phyloP scores from a whole-genome alignment of 1,284 basidiomycete species.

The Naganishia albida region DNA sequence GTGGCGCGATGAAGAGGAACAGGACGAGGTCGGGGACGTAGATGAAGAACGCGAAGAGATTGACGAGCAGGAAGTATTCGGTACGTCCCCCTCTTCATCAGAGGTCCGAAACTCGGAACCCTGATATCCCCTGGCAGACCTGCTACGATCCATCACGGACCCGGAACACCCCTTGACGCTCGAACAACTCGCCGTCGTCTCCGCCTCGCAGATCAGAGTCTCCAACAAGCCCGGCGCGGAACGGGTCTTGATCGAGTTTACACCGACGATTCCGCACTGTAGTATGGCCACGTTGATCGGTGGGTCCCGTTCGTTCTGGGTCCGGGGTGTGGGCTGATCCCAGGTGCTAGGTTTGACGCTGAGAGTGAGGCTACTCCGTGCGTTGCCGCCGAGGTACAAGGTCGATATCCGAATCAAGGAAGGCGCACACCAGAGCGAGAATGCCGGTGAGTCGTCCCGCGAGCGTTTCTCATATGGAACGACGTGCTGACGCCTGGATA shows the following conservation, averaged over 20 bases:
- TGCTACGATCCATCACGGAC: constrained; percentile 89
- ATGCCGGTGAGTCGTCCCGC: constrained; percentile 62
- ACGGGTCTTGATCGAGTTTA: constrained; percentile 82
- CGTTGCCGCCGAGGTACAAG: constrained; percentile 89
- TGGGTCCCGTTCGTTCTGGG: constrained; percentile 51
- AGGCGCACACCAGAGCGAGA: constrained; percentile 93
- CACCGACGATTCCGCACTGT: constrained; percentile 97
- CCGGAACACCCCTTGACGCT: constrained; percentile 92
- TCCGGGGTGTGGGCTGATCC: background rate
- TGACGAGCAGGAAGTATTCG: constrained; percentile 61
- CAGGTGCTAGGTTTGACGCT: constrained; percentile 74
- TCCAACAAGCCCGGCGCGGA: constrained; percentile 57
- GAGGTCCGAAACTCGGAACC: too few relatives aligned
- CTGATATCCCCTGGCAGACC: constrained; percentile 60
- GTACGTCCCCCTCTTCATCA: constrained; percentile 47
- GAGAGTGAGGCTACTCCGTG: constrained; percentile 83
- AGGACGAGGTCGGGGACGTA: constrained; percentile 35
- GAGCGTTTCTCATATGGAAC: background rate
- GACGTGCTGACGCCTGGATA: constrained; percentile 44
- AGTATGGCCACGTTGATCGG: constrained; percentile 97
- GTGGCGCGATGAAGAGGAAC: constrained; percentile 27
- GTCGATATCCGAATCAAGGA: constrained; percentile 91
- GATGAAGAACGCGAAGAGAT: constrained; percentile 58
- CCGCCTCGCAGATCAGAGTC: constrained; percentile 79
- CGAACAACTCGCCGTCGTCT: constrained; percentile 94